Conservation (phyloP, 2,329 filamentous ascomycete genomes). For the Stylonectria norvegica region DNA sequence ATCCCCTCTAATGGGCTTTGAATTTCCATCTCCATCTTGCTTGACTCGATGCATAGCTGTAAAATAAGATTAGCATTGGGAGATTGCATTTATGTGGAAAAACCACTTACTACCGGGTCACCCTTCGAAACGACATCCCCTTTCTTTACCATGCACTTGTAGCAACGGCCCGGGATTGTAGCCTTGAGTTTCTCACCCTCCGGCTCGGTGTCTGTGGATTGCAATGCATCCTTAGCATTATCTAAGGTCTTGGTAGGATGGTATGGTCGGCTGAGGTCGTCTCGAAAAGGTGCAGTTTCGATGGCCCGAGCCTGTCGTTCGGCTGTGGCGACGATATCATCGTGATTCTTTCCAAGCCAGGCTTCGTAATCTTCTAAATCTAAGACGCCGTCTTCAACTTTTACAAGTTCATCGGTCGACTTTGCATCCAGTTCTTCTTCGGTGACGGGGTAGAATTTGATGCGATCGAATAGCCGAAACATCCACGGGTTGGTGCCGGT, state of each 20-base stretch:
- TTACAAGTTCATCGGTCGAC: constrained; percentile 23
- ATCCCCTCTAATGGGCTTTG: constrained; percentile 26
- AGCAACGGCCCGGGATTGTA: constrained; percentile 34
- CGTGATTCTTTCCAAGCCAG: constrained; percentile 30
- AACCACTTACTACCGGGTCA: constrained; percentile 30
- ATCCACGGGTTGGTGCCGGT: constrained; percentile 20
- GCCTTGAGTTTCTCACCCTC: constrained; percentile 27
- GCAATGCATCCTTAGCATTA: neutral
- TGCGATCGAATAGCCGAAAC: constrained; percentile 33
- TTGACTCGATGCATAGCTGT: constrained; percentile 34
- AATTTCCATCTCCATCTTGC: constrained; percentile 38
- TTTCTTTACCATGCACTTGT: constrained; percentile 29
- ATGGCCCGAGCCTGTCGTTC: constrained; percentile 25
- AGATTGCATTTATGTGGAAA: neutral
- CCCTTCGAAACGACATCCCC: constrained; percentile 25
- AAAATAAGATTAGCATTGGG: constrained; percentile 3
- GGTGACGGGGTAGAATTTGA: constrained; percentile 30
- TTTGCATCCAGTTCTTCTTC: constrained; percentile 28
- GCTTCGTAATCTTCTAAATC: constrained; percentile 31
- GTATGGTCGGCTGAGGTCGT: constrained; percentile 28
- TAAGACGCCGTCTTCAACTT: constrained; percentile 24
- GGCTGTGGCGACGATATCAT: constrained; percentile 20
- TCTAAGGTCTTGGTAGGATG: constrained; percentile 10
- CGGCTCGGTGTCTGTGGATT: constrained; percentile 1
- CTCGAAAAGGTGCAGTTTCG: constrained; percentile 25